Evolutionary conservation across 202 grass and related monocot genomes (phyloP), one percentile per base, ranked within the genome.

Genomic region (Zoysia matrella): DNA sequence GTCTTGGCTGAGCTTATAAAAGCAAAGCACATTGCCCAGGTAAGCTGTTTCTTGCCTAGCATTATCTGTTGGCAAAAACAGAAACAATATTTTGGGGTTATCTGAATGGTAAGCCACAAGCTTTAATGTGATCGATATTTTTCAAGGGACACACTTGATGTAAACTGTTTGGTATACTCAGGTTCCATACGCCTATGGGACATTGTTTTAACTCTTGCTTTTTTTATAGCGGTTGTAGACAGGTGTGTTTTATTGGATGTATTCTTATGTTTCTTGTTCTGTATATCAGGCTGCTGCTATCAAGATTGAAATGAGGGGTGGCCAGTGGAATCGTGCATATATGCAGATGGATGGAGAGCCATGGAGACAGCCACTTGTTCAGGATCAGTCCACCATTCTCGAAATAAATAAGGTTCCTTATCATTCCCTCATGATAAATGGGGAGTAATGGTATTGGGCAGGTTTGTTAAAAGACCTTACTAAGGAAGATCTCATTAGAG

Each of bases 331-430:
- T 64, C 85, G 84, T 74, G 89, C 81, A 60, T 99, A 99, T 86
- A 47, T 99, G 74, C 96, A 99, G 85, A 90, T 93, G 71, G 96
- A 99, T n/a, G 96, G 96, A 62, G 96, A 99, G 75, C 96, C 96
- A 52, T 99, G 96, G 96, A 99, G 84, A 79, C 96, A 99, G 58
- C 89, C 89, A n/a, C 86, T 99, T 18, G 30, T 74, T 47, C 85
- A 92, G 53, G 93, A 95, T 4, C 77, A 87, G 52, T 93, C 93
- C 49, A 93, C 93, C 2, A 89, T 83, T 84, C 11, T 99, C 62
- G 91, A 86, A 78, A 95, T 99, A 86, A 93, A 87, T 60, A 95
- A 88, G 73, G 80, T 92, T 71, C 91, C 92, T 3, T 92, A 78
- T 60, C 91, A 93, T 55, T 99, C 96, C 52, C 83, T 84, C 10